Evolutionary conservation across 2,329 filamentous ascomycete genomes (phyloP).

Genomic region (Zymoseptoria ardabiliae): DNA sequence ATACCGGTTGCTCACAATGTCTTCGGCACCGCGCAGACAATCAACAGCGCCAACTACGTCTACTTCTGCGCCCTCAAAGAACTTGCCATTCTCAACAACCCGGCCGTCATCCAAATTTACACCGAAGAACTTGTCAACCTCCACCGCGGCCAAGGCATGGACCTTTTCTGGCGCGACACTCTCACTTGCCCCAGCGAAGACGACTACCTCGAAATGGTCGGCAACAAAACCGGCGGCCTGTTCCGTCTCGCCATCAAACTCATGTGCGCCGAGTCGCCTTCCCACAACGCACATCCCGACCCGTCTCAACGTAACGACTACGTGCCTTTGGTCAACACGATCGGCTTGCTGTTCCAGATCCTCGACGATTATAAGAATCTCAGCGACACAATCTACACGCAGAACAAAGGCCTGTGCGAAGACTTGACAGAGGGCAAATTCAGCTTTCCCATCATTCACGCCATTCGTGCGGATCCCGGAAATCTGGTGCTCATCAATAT

Average conservation of each 20-base stretch:
- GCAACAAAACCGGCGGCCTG: slow-evolving; percentile 81
- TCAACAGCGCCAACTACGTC: slow-evolving; percentile 85
- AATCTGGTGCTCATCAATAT: slow-evolving; percentile 85
- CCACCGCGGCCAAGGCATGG: slow-evolving; percentile 83
- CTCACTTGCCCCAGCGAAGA: slow-evolving; percentile 77
- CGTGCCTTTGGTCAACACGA: slow-evolving; percentile 74
- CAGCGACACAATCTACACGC: slow-evolving; percentile 53
- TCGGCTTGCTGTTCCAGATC: slow-evolving; percentile 85
- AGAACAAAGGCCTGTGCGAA: slow-evolving; percentile 90
- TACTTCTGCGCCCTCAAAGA: slow-evolving; percentile 76
- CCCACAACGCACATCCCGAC: slow-evolving; percentile 16
- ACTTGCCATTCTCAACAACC: slow-evolving; percentile 62
- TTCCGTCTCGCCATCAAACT: slow-evolving; percentile 80
- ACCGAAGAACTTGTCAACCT: slow-evolving; percentile 78
- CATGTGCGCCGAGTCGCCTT: slow-evolving; percentile 68
- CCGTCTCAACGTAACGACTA: slow-evolving; percentile 48
- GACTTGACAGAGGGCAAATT: slow-evolving; percentile 97
- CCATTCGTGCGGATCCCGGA: slow-evolving; percentile 66
- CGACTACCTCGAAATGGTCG: slow-evolving; percentile 91
- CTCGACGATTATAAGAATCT: slow-evolving; percentile 93
- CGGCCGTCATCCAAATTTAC: slow-evolving; percentile 61
- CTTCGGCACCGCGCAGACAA: slow-evolving; percentile 79
- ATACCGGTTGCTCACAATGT: slow-evolving; percentile 77
- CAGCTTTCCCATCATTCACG: slow-evolving; percentile 90
- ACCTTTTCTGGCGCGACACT: slow-evolving; percentile 82